These are phyloP conservation scores for Dacryopinax spathularia DNA, from an alignment of 768 basidiomycete species.

Conservation along the genomic window DNA sequence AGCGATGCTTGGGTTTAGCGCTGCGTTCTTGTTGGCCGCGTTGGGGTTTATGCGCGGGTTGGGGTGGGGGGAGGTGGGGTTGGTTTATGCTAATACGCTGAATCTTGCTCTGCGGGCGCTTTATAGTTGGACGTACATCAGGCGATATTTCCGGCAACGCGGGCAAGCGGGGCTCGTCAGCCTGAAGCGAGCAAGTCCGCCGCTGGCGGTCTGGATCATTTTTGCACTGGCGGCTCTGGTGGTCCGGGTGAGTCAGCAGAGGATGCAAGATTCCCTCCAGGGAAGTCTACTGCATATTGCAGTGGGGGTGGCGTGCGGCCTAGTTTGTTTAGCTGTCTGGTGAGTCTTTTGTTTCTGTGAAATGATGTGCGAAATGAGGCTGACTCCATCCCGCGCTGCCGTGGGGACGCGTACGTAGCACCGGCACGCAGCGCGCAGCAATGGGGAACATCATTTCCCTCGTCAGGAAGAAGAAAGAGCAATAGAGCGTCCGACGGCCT, in stretches of 20 bases:
- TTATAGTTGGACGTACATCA: constrained; percentile 42
- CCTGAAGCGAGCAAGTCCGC: constrained; percentile 2
- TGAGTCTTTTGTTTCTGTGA: constrained; percentile 5
- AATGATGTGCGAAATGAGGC: neutral
- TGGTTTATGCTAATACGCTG: constrained; percentile 18
- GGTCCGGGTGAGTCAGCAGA: constrained; percentile 63
- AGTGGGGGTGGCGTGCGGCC: constrained; percentile 7
- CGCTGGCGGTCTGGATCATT: neutral
- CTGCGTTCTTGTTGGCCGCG: constrained; percentile 44
- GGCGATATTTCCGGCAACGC: constrained; percentile 31
- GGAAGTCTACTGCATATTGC: constrained; percentile 6
- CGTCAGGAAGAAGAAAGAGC: neutral
- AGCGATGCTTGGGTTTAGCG: constrained; percentile 71
- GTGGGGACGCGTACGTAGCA: too few species aligned
- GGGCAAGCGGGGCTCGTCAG: neutral
- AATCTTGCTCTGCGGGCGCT: constrained; percentile 31
- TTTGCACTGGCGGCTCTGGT: constrained; percentile 30
- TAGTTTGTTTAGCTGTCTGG: constrained; percentile 10
- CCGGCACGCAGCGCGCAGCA: neutral
- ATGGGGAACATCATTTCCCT: neutral
- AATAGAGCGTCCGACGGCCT: neutral
- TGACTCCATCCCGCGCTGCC: neutral
- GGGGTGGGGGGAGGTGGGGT: constrained; percentile 37
- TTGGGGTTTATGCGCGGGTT: constrained; percentile 30
- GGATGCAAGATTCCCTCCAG: neutral